Percentiles rank a stretch among this genome's conserved stretches.
These are phyloP conservation scores for Kuraishia ogatae DNA, from an alignment of 805 yeast genomes.

Conservation along the genomic window DNA sequence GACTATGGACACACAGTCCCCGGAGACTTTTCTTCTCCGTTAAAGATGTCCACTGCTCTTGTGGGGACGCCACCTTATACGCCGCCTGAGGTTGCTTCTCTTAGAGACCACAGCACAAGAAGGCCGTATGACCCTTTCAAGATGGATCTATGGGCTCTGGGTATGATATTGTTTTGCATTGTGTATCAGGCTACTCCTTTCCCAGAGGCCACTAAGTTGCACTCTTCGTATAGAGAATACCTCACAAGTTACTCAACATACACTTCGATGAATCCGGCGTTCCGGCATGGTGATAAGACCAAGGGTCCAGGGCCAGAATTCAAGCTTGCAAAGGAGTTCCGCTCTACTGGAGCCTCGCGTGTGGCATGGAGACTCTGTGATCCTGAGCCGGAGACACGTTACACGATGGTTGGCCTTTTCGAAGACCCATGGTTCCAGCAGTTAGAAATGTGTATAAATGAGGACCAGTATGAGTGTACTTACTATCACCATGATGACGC, in stretches of 20 bases:
- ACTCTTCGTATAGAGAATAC: constrained; percentile 53
- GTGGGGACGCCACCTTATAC: constrained; percentile 84
- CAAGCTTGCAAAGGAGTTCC: constrained; percentile 59
- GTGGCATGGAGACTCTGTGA: constrained; percentile 76
- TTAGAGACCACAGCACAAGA: constrained; percentile 29
- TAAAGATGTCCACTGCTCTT: constrained; percentile 35
- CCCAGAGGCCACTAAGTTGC: constrained; percentile 35
- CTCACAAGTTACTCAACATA: constrained; percentile 27
- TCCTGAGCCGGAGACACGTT: constrained; percentile 48
- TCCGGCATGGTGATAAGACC: constrained; percentile 36
- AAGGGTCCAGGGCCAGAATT: constrained; percentile 69
- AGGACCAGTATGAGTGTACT: constrained; percentile 23
- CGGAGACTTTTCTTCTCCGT: constrained; percentile 38
- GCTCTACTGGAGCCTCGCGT: constrained; percentile 53
- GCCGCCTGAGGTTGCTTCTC: constrained; percentile 68
- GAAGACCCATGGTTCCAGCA: constrained; percentile 58
- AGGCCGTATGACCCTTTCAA: constrained; percentile 49
- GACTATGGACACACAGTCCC: constrained; percentile 56
- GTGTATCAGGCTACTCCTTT: constrained; percentile 57
- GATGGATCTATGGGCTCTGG: constrained; percentile 74
- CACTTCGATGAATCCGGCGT: constrained; percentile 22
- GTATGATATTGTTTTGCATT: constrained; percentile 58
- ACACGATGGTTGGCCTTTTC: constrained; percentile 48
- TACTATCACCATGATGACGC: constrained; percentile 7
- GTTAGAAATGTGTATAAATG: constrained; percentile 58